These are phyloP conservation scores for Nymphaea colorata DNA, from an alignment of 164 flowering plant genomes.

Conservation along the genomic window DNA sequence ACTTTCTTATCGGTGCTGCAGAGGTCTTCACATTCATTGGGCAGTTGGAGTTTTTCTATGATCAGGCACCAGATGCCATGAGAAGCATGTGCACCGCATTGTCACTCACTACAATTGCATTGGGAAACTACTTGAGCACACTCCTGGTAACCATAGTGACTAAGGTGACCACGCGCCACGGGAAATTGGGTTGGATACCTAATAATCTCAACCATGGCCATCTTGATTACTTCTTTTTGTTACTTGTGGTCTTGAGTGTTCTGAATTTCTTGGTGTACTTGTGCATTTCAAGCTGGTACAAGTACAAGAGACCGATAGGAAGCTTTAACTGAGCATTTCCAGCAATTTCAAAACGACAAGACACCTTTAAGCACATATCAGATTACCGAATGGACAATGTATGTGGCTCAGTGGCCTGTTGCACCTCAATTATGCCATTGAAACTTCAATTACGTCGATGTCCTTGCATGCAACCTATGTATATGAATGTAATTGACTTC, in stretches of 20 bases:
- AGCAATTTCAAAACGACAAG: no score
- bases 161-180: conserved; percentile 15
- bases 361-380: no score
- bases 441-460: neutral
- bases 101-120: conserved; percentile 26
- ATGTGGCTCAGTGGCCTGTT: neutral
- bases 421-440: neutral
- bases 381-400: neutral
- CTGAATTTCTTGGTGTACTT: conserved; percentile 27
- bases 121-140: conserved; percentile 36
- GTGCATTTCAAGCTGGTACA: conserved; percentile 21
- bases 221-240: conserved; percentile 38
- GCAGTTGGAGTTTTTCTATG: conserved; percentile 42
- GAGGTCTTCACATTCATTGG: conserved; percentile 44
- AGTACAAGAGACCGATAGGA: conserved; percentile 25
- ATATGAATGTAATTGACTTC: neutral
- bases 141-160: conserved; percentile 27
- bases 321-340: neutral
- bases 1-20: conserved; percentile 37
- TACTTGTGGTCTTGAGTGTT: conserved; percentile 24
- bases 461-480: neutral
- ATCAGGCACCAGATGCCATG: conserved; percentile 49
- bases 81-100: conserved; percentile 39
- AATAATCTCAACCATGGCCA: conserved; percentile 40
- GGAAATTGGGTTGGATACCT: conserved; percentile 43